Percentiles rank a stretch among this genome's conserved stretches.
These are phyloP conservation scores for Prunus fruticosa DNA, from an alignment of 306 rosid species.

Conservation along the genomic window DNA sequence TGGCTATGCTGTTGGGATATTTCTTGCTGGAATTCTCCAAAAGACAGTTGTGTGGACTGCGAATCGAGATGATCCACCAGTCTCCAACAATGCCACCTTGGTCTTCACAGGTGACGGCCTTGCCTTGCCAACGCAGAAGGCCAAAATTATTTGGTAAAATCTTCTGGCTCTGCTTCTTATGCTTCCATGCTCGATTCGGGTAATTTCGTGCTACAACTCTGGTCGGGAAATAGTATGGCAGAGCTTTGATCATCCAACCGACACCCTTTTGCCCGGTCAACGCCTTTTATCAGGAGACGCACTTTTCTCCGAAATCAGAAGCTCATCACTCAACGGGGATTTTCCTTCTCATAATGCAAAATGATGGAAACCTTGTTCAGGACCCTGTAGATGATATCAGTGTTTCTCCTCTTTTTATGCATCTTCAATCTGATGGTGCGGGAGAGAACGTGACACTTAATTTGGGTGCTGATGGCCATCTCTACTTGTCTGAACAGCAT, in stretches of 20 bases:
- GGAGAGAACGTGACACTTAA: too few species aligned
- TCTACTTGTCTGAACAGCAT: too few species aligned
- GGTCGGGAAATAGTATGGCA: too few species aligned
- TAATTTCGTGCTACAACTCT: too few species aligned
- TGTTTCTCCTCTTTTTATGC: fast-evolving
- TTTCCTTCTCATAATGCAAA: background rate
- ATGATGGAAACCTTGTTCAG: background rate
- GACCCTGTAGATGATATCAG: too few species aligned
- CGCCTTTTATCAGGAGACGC: background rate
- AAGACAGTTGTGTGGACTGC: slow-evolving; percentile 18
- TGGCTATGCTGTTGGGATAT: too few species aligned
- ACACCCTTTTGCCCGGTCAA: background rate
- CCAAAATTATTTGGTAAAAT: background rate
- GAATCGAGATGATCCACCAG: slow-evolving; percentile 10
- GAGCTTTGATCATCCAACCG: slow-evolving; percentile 9
- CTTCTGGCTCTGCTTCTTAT: background rate
- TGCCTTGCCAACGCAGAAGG: too few species aligned
- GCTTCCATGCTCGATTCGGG: slow-evolving; percentile 23
- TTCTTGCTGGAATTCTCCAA: background rate
- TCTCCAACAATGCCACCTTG: too few species aligned
- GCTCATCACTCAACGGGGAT: slow-evolving; percentile 16
- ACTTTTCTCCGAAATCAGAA: slow-evolving; percentile 8
- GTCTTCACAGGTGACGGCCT: too few species aligned
- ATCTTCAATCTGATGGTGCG: fast-evolving
- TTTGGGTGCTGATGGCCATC: too few species aligned